Conservation (phyloP, 495 filamentous ascomycete genomes). For the Cercophora sp. region DNA sequence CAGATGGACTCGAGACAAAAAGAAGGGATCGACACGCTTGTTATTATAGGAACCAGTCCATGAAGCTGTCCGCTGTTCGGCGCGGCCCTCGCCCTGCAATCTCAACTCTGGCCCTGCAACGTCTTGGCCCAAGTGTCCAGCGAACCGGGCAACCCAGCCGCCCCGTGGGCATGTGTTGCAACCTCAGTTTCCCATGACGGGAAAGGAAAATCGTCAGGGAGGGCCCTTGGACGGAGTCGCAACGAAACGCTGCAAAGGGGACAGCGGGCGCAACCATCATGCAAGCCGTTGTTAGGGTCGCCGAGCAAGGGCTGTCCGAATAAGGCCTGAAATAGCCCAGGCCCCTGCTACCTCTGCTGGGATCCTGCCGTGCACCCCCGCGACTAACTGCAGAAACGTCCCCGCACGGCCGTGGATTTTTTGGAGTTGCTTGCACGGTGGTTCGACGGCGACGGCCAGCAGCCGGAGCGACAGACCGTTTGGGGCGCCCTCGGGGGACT, state of each 20-base stretch:
- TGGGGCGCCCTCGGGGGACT: not conserved
- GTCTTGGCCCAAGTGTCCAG: not conserved
- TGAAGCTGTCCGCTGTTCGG: not conserved
- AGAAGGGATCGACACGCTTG: constrained; percentile 11
- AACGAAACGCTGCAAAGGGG: constrained; percentile 3
- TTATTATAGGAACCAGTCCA: constrained; percentile 3
- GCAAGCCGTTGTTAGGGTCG: constrained; percentile 7
- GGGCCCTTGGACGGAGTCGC: constrained; percentile 2
- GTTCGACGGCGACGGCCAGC: no score
- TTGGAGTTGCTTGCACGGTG: no score
- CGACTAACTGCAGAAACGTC: no score
- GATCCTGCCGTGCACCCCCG: no score
- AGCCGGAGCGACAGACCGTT: not conserved
- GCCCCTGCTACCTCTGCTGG: not conserved
- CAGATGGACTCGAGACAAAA: not conserved
- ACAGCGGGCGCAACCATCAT: constrained; percentile 9
- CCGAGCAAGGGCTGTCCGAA: not conserved
- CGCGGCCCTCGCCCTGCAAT: not conserved
- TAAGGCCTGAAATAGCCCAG: constrained; percentile 9
- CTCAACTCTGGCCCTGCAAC: constrained; percentile 6
- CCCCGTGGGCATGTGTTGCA: not conserved
- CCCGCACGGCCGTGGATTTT: not conserved
- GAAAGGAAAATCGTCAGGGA: not conserved
- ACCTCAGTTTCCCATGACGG: not conserved
- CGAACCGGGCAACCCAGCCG: constrained; percentile 7